Base-by-base conservation (phyloP, 805 yeast species). In the Hanseniaspora lachancei region DNA sequence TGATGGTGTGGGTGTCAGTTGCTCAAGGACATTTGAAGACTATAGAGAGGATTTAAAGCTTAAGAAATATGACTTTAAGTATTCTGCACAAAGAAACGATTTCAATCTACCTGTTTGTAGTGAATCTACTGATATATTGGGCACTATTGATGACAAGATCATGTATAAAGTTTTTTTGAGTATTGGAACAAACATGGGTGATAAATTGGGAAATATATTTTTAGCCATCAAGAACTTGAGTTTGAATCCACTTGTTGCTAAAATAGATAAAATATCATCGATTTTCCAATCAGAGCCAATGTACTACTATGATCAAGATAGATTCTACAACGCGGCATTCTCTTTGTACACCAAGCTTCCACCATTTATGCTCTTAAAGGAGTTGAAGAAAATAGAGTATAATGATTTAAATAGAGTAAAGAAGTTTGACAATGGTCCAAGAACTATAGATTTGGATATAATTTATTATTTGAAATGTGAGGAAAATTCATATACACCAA, bases 251-350 rank as follows among this genome's bases (percentile, higher is more conserved):
- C 47, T 23, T 21, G 71, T 71, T 0, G 72, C 86, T 20, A 61
- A 67, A 13, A 77, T 93, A 0, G 57, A 74, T 2, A 72, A 77
- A 2, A 78, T 91, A 0, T 89, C 97, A 0, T 79, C 95, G 0
- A 69, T 91, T 55, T 93, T 87, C 67, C 80, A 84, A 57, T 86
- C 96, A 21, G 86, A 83, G 62, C 97, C 99, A 41, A 91, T 93
- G 97, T 93, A 89, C 67, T 80, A 76, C 59, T 68, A 75, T 38
- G 86, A 88, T 56, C 99, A 93, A 69, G 76, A 80, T 2, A 81
- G 80, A 62, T 93, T 93, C 64, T 71, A 81, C 62, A 93, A 93
- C 66, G 97, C 97, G 2, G 95, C 82, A 3, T 64, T 87, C 16
- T 78, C 82, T 60, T 72, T 85, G 16, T 58, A 68, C n/a, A 89